Percentiles rank a stretch among this genome's conserved stretches.
phyloP scores from a whole-genome alignment of 202 grass and related monocot species.

The Hordeum pubiflorum region DNA sequence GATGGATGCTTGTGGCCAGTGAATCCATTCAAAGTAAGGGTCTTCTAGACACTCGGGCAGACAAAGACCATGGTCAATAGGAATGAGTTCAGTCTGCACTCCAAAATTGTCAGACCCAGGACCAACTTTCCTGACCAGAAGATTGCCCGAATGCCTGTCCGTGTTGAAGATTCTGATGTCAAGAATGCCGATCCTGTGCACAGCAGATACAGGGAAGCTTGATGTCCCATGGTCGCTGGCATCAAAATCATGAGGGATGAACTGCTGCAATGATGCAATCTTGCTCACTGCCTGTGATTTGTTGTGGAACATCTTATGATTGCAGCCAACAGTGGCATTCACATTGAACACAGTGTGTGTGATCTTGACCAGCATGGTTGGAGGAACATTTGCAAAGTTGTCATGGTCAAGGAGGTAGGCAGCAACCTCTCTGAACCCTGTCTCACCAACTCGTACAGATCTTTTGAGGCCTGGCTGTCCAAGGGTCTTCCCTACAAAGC shows the following conservation, averaged over 20 bases:
- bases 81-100: constrained; percentile 68
- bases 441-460: constrained; percentile 91
- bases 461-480: constrained; percentile 90
- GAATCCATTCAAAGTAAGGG: constrained; percentile 99
- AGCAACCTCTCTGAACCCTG: constrained; percentile 86
- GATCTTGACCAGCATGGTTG: constrained; percentile 85
- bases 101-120: constrained; percentile 52
- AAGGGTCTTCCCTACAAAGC: constrained; percentile 76
- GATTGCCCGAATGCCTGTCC: constrained; percentile 88
- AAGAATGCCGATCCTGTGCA: constrained; percentile 92
- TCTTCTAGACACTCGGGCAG: constrained; percentile 96
- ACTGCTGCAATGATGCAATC: constrained; percentile 92
- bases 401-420: constrained; percentile 75
- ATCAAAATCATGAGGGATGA: constrained; percentile 90
- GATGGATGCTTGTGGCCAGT: constrained; percentile 95
- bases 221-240: constrained; percentile 97
- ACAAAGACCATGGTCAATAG: constrained; percentile 97
- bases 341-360: constrained; percentile 83
- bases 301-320: constrained; percentile 31
- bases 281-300: constrained; percentile 59
- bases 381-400: constrained; percentile 93
- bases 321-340: constrained; percentile 60
- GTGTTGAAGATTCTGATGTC: constrained; percentile 99
- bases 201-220: constrained; percentile 78
- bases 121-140: constrained; percentile 68